Evolutionary conservation across 345 rosid genomes (phyloP).

Genomic region (Citrus cavaleriei): DNA sequence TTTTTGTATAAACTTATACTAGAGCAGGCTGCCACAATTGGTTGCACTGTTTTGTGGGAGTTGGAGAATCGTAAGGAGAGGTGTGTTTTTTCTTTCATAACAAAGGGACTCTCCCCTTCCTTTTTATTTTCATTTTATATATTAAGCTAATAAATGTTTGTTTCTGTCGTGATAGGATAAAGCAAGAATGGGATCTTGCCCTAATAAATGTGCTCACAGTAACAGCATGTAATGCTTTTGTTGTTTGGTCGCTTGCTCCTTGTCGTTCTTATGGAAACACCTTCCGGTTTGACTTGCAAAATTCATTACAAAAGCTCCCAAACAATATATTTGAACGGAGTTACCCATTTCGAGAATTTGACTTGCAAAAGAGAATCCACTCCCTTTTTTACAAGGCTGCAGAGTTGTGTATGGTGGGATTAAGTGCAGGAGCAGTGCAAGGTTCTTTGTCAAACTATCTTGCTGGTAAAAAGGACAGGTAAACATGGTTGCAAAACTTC

Average conservation of each 20-base stretch:
- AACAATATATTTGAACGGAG: constrained; percentile 89
- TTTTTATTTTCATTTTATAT: constrained; percentile 4
- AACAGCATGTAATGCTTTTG: constrained; percentile 79
- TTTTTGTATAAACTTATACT: constrained; percentile 77
- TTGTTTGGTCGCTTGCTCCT: constrained; percentile 92
- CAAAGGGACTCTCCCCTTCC: background rate
- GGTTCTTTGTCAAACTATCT: constrained; percentile 71
- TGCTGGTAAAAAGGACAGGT: constrained; percentile 80
- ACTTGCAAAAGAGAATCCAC: constrained; percentile 82
- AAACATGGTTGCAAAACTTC: constrained; percentile 12
- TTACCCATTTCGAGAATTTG: constrained; percentile 87
- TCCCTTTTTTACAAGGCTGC: constrained; percentile 87
- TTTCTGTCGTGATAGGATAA: constrained; percentile 45
- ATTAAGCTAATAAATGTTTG: constrained; percentile 13
- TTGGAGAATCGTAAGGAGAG: constrained; percentile 80
- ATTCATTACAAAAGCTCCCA: constrained; percentile 92
- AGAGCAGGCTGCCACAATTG: constrained; percentile 84
- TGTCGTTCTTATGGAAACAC: constrained; percentile 94
- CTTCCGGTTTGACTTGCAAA: constrained; percentile 85
- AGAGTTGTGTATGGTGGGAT: constrained; percentile 76
- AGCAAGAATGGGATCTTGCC: constrained; percentile 95
- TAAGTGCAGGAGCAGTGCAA: constrained; percentile 73
- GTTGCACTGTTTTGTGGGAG: constrained; percentile 93
- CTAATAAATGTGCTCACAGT: constrained; percentile 77
- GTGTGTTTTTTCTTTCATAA: constrained; percentile 23